These are phyloP conservation scores for Cyclotella cryptica DNA, from an alignment of 108 stramenopile species.

Conservation along the genomic window DNA sequence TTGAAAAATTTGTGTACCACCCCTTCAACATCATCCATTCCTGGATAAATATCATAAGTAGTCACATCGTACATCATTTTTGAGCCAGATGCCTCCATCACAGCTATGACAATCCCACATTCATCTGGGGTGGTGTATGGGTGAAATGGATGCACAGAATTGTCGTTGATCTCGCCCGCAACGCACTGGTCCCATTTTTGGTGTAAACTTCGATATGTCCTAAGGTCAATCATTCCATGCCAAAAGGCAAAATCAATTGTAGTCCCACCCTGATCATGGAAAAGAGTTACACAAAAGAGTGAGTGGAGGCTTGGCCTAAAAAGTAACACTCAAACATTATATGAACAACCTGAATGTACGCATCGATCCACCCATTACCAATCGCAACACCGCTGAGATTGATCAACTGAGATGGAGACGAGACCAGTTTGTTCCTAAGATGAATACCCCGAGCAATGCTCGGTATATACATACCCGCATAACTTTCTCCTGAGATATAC, in stretches of 20 bases:
- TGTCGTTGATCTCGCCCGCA: constrained; percentile 28
- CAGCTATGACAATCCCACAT: constrained; percentile 65
- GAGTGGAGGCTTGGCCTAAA: neutral
- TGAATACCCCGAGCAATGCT: constrained; percentile 73
- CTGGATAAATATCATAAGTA: constrained; percentile 63
- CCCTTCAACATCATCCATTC: constrained; percentile 27
- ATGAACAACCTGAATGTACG: constrained; percentile 48
- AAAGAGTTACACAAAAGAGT: neutral
- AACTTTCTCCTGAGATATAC: constrained; percentile 88
- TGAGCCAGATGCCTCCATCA: constrained; percentile 64
- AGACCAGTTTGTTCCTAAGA: constrained; percentile 41
- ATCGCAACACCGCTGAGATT: constrained; percentile 62
- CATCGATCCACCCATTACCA: constrained; percentile 82
- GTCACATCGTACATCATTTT: constrained; percentile 73
- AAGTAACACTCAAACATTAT: neutral
- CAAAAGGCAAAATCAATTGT: constrained; percentile 78
- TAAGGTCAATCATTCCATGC: constrained; percentile 81
- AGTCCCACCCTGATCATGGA: constrained; percentile 48
- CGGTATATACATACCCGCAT: constrained; percentile 87
- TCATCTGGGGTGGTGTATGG: constrained; percentile 73
- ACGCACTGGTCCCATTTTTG: constrained; percentile 63
- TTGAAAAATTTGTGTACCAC: constrained; percentile 59
- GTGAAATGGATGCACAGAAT: constrained; percentile 58
- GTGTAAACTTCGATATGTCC: constrained; percentile 49
- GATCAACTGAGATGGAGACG: constrained; percentile 27